Conservation (phyloP, 768 basidiomycete genomes). For the Collybia nuda region DNA sequence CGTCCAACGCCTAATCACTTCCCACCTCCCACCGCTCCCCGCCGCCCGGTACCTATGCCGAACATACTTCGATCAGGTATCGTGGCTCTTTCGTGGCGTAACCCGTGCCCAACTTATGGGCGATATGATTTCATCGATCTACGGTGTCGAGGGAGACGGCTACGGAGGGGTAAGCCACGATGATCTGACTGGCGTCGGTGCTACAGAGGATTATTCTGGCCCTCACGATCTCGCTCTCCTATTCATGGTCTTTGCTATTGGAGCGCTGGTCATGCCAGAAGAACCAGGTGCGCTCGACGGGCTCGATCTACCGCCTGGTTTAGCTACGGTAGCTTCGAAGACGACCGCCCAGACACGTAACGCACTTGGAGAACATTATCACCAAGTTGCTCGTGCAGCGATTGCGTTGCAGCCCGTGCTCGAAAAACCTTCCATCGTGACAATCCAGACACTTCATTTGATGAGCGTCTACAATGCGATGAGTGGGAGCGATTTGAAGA, state of each 20-base stretch:
- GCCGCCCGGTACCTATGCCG: constrained; percentile 45
- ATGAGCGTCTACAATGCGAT: constrained; percentile 71
- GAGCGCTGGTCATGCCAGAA: constrained; percentile 41
- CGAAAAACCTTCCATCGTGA: constrained; percentile 69
- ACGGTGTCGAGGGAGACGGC: constrained; percentile 16
- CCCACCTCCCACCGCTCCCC: constrained; percentile 53
- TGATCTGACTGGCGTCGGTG: no score
- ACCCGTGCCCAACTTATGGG: constrained; percentile 42
- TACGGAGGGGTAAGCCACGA: neutral
- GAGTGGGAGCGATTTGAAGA: constrained; percentile 60
- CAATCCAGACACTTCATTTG: constrained; percentile 68
- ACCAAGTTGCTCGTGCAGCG: constrained; percentile 65
- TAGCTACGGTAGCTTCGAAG: neutral
- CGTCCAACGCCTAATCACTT: constrained; percentile 49
- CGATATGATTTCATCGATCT: constrained; percentile 41
- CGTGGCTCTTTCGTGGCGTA: constrained; percentile 53
- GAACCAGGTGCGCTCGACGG: constrained; percentile 10
- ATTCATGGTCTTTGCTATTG: constrained; percentile 53
- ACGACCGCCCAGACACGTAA: constrained; percentile 8
- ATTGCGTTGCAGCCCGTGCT: constrained; percentile 67
- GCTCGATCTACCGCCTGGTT: neutral
- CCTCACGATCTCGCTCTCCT: constrained; percentile 50
- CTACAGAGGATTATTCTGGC: constrained; percentile 35
- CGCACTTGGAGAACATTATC: constrained; percentile 59
- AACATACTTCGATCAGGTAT: constrained; percentile 45